Evolutionary conservation across 2,329 filamentous ascomycete species (phyloP).

Genomic region (Endothia cerciana): DNA sequence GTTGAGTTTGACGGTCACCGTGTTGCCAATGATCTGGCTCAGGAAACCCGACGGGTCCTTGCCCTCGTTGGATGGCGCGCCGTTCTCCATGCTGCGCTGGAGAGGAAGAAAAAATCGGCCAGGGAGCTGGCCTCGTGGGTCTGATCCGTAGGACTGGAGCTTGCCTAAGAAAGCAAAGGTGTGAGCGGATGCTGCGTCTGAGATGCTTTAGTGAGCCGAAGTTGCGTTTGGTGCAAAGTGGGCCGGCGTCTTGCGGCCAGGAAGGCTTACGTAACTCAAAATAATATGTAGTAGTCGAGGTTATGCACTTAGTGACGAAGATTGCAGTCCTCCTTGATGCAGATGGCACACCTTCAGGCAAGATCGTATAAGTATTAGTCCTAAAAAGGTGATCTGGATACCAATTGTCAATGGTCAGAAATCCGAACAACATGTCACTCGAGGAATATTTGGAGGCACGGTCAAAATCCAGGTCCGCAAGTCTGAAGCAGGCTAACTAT

Average conservation of each 20-base stretch:
- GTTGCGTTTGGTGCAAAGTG: not conserved
- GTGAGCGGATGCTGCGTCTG: conserved; percentile 5
- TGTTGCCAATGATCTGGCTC: conserved; percentile 89
- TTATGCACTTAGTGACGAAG: not conserved
- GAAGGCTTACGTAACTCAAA: not conserved
- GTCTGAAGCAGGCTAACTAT: no score
- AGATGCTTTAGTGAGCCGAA: conserved; percentile 1
- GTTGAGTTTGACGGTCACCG: conserved; percentile 96
- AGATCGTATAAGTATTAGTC: not conserved
- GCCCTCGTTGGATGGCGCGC: conserved; percentile 67
- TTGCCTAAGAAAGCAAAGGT: not conserved
- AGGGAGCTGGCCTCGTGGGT: not conserved
- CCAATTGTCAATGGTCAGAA: no score
- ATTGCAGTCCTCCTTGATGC: not conserved
- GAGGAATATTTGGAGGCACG: no score
- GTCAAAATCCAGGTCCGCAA: no score
- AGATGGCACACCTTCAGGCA: not conserved
- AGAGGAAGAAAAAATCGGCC: no score
- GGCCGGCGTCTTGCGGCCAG: not conserved
- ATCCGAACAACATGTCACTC: no score
- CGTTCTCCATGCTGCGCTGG: conserved; percentile 71
- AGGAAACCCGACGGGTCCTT: conserved; percentile 94
- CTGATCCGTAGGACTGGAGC: not conserved
- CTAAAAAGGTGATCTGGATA: no score
- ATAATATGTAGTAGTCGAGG: not conserved